phyloP scores from a whole-genome alignment of 345 rosid genomes.

The Eutrema yunnanense region DNA sequence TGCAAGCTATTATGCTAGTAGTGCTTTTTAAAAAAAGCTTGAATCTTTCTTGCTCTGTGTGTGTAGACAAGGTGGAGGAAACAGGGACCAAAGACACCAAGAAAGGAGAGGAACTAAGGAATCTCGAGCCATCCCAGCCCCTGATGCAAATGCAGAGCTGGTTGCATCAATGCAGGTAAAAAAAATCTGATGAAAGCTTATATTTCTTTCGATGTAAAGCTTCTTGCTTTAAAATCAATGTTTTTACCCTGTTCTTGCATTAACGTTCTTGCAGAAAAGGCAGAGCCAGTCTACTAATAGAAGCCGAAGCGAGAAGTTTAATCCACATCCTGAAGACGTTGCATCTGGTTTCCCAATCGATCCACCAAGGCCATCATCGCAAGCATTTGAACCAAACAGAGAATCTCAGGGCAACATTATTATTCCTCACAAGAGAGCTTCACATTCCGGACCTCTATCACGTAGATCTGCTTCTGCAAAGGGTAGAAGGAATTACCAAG shows the following conservation, averaged over 20 bases:
- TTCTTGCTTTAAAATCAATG: neutral
- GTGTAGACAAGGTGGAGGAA: constrained; percentile 74
- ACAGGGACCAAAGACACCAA: constrained; percentile 68
- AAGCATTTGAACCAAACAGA: constrained; percentile 51
- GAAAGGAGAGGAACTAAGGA: constrained; percentile 75
- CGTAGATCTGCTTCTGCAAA: constrained; percentile 77
- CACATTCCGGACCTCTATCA: constrained; percentile 89
- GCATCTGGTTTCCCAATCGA: constrained; percentile 99
- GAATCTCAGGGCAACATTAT: constrained; percentile 49
- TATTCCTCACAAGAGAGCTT: constrained; percentile 62
- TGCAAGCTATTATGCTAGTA: neutral
- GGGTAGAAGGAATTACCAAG: constrained; percentile 55
- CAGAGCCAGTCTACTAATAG: constrained; percentile 63
- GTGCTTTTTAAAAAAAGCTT: neutral
- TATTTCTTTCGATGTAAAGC: neutral
- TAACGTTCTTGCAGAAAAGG: constrained; percentile 55
- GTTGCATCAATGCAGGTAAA: constrained; percentile 76
- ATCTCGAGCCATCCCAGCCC: constrained; percentile 92
- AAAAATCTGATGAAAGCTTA: neutral
- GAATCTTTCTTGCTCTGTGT: constrained; percentile 2
- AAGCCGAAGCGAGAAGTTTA: constrained; percentile 96
- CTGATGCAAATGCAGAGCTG: constrained; percentile 93
- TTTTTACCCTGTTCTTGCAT: neutral
- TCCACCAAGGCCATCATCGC: constrained; percentile 91
- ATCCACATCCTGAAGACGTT: constrained; percentile 94